phyloP scores from a whole-genome alignment of 352 stramenopile species.

The Albugo laibachii region DNA sequence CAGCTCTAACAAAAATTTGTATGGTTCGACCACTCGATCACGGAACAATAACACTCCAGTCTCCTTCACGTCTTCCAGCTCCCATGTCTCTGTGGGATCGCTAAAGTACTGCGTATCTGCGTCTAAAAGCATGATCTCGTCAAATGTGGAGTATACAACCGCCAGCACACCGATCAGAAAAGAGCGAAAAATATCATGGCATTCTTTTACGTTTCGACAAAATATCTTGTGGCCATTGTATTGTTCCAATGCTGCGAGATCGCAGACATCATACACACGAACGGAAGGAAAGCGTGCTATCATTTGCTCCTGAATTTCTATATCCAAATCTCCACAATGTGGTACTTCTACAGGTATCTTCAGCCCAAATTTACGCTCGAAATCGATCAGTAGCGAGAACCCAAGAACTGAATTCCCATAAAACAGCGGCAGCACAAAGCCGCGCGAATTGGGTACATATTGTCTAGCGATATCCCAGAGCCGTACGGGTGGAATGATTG shows the following conservation, averaged over 20 bases:
- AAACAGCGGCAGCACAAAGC: conserved; percentile 44
- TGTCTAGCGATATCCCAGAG: conserved; percentile 8
- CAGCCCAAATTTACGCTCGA: conserved; percentile 27
- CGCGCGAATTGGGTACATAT: conserved; percentile 13
- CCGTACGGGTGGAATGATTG: no score
- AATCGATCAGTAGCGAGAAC: conserved; percentile 29
- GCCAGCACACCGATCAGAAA: conserved; percentile 50
- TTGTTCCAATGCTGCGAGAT: conserved; percentile 13
- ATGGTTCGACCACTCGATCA: conserved; percentile 15
- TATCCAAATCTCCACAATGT: conserved; percentile 39
- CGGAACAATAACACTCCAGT: no score
- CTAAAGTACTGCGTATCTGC: conserved; percentile 49
- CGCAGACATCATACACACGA: conserved; percentile 44
- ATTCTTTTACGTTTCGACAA: conserved; percentile 19
- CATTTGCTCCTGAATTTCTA: conserved; percentile 11
- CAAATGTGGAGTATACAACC: conserved; percentile 38
- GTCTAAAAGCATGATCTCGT: conserved; percentile 57
- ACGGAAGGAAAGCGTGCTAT: conserved; percentile 15
- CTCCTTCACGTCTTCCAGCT: conserved; percentile 6
- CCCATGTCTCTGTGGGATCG: conserved; percentile 28
- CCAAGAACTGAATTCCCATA: conserved; percentile 33
- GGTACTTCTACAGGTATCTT: conserved; percentile 42
- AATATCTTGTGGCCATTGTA: conserved; percentile 22
- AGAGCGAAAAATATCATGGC: conserved; percentile 22
- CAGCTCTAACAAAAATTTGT: background rate